Percentiles rank a stretch among this genome's conserved stretches.
Evolutionary conservation across 345 rosid genomes (phyloP).

Genomic region (Luvunga scandens): DNA sequence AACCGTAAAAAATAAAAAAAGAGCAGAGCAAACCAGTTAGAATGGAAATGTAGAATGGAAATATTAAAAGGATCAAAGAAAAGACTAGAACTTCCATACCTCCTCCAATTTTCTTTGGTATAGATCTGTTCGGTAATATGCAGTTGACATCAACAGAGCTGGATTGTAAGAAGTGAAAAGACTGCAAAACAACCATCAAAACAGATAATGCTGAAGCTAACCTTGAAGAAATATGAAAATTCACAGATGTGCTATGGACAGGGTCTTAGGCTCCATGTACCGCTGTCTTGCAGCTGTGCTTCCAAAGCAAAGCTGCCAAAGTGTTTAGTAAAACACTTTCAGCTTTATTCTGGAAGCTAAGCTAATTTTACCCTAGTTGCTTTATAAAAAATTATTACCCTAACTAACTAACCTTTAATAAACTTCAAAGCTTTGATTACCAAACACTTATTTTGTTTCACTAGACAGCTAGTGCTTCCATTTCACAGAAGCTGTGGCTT

Average conservation of each 20-base stretch:
- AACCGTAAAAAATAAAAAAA: neutral
- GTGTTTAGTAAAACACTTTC: too few relatives aligned
- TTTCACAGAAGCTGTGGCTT: too few relatives aligned
- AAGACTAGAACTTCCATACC: constrained; percentile 37
- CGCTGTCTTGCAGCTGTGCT: too few relatives aligned
- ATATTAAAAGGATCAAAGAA: neutral
- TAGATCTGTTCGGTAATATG: constrained; percentile 78
- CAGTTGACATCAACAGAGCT: constrained; percentile 75
- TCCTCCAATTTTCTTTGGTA: constrained; percentile 53
- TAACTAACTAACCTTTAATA: too few relatives aligned
- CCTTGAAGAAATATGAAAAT: neutral
- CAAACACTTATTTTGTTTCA: too few relatives aligned
- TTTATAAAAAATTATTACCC: too few relatives aligned
- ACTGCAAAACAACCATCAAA: constrained; percentile 46
- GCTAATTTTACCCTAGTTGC: too few relatives aligned
- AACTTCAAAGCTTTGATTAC: too few relatives aligned
- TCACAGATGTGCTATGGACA: neutral
- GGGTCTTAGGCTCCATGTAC: neutral
- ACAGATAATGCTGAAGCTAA: constrained; percentile 4
- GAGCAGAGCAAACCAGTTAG: neutral
- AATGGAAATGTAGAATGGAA: neutral
- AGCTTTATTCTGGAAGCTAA: too few relatives aligned
- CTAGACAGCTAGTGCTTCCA: too few relatives aligned
- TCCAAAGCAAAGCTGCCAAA: too few relatives aligned
- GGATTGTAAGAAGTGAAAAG: constrained; percentile 82